Base-by-base conservation (phyloP, 1,139 yeast species). In the Debaryomyces coudertii region DNA sequence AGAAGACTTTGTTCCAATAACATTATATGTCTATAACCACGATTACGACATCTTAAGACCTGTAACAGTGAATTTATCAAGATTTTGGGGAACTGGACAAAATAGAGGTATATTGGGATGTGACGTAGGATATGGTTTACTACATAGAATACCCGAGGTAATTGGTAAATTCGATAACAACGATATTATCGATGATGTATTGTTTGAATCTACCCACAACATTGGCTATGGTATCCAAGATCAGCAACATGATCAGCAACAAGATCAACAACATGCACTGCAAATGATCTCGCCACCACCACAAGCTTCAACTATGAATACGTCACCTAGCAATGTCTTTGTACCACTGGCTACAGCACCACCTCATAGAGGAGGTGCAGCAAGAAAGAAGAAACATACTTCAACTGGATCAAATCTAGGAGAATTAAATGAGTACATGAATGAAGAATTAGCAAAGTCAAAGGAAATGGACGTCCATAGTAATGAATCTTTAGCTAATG, bases 81-180 rank as follows among this genome's bases (percentile, higher is more conserved):
- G 71, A 41, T 52, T 64, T 12, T 75, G 80, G 80, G 70, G 74
- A 1, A 57, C 59, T 16, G 78, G 75, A 4, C 90, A 92, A 2
- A 76, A 76, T 49, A 77, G 74, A 50, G 97, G 97, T 0, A 73
- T 90, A 30, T 71, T 93, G 36, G 99, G 99, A 1, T 92, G 97
- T 66, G 96, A 92, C 54, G 95, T 93, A 8, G 98, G 97, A 0
- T 92, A 90, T 60, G 98, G 98, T 0, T 73, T 87, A 46, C 71
- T 93, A 44, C 98, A 93, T 61, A 74, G 96, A 53, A 69, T 93
- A 14, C 97, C 97, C 1, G 86, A 82, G 48, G 85, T 81, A 5
- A 65, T 77, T 7, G 85, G 84, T 0, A 77, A 79, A 54, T 77
- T 73, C 48, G 73, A 65, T 11, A 53, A 48, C 16, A 58, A 60